phyloP scores from a whole-genome alignment of 768 basidiomycete genomes.

The Coprinellus aureogranulatus region DNA sequence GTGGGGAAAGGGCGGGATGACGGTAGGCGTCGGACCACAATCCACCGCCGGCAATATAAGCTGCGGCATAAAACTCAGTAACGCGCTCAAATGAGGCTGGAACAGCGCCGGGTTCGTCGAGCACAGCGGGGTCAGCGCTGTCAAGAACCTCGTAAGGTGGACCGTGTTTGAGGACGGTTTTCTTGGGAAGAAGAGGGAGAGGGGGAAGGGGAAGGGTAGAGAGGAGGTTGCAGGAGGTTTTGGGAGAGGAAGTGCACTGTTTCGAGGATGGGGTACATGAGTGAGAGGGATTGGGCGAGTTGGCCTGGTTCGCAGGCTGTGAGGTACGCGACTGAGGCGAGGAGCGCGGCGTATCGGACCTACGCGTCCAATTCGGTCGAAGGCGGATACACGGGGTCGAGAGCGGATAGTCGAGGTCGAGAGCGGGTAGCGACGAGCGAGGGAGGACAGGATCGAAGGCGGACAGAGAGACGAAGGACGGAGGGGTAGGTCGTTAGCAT shows the following conservation, averaged over 20 bases:
- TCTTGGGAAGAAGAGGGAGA: constrained; percentile 4
- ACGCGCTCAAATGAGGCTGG: constrained; percentile 61
- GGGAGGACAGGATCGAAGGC: too few relatives aligned
- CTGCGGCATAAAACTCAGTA: constrained; percentile 68
- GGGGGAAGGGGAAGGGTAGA: constrained; percentile 16
- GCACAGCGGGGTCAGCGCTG: constrained; percentile 70
- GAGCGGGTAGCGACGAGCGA: too few relatives aligned
- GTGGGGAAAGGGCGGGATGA: constrained; percentile 47
- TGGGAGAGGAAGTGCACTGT: constrained; percentile 59
- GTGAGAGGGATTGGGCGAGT: constrained; percentile 55
- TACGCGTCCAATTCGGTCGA: constrained; percentile 23
- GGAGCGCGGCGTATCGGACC: constrained; percentile 73
- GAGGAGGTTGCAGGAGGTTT: constrained; percentile 30
- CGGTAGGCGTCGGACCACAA: constrained; percentile 49
- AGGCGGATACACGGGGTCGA: background rate
- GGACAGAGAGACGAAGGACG: too few relatives aligned
- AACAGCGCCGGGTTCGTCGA: constrained; percentile 70
- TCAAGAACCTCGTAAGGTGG: constrained; percentile 63
- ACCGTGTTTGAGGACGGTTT: constrained; percentile 33
- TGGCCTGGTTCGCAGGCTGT: constrained; percentile 59
- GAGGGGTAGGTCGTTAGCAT: too few relatives aligned
- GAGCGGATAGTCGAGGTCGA: too few relatives aligned
- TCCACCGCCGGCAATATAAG: constrained; percentile 63
- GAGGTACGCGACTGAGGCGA: constrained; percentile 69
- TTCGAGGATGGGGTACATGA: constrained; percentile 72